Evolutionary conservation across 1,284 basidiomycete species (phyloP).

Genomic region (Naganishia liquefaciens): DNA sequence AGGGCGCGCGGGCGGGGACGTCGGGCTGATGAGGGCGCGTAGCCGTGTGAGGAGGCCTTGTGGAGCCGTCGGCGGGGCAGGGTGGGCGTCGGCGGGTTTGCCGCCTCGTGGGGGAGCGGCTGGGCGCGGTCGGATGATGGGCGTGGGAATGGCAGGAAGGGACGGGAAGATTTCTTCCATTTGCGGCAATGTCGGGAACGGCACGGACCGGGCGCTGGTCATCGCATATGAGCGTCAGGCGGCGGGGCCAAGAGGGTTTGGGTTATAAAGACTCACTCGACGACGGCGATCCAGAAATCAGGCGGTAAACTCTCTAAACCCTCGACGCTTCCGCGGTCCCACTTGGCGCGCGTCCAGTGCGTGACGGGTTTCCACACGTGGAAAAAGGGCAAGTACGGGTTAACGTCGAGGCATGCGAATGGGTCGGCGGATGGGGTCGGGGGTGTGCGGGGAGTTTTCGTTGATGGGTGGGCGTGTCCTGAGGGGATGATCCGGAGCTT

Average conservation of each 20-base stretch:
- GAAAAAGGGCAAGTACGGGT: constrained; percentile 81
- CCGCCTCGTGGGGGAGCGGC: constrained; percentile 7
- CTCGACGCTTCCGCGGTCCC: constrained; percentile 47
- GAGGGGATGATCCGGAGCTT: constrained; percentile 73
- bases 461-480: constrained; percentile 59
- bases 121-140: constrained; percentile 32
- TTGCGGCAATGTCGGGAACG: constrained; percentile 47
- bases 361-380: constrained; percentile 90
- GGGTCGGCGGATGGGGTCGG: neutral
- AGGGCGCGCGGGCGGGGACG: neutral
- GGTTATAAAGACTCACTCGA: constrained; percentile 82
- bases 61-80: neutral
- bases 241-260: too few relatives aligned
- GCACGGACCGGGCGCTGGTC: constrained; percentile 46
- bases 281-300: constrained; percentile 82
- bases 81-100: neutral
- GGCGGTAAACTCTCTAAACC: constrained; percentile 65
- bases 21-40: too few relatives aligned
- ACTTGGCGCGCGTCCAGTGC: constrained; percentile 57
- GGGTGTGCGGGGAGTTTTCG: constrained; percentile 43
- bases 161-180: constrained; percentile 46
- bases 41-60: too few relatives aligned
- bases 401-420: constrained; percentile 44
- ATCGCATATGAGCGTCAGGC: too few relatives aligned
- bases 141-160: constrained; percentile 44